Conservation (phyloP, 2,329 filamentous ascomycete genomes). For the Apiospora rasikravindrae region DNA sequence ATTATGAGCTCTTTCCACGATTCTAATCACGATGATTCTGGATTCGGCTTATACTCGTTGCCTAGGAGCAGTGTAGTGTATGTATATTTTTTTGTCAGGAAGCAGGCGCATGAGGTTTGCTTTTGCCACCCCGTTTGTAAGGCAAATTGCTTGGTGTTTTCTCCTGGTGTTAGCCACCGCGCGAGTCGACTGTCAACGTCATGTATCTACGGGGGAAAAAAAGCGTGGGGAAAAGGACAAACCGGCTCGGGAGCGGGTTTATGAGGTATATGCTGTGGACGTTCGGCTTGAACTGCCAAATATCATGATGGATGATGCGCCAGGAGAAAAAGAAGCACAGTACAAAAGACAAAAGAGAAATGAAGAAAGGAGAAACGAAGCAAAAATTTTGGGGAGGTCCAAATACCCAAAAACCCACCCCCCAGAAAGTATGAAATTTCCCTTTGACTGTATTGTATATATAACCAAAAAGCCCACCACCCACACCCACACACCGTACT, state of each 20-base stretch:
- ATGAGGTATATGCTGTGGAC: background rate
- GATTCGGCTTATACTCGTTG: constrained; percentile 5
- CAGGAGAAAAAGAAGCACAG: background rate
- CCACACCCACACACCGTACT: background rate
- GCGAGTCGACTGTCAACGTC: background rate
- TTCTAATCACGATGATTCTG: background rate
- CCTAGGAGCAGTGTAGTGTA: constrained; percentile 13
- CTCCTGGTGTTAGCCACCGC: constrained; percentile 1
- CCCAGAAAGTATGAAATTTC: background rate
- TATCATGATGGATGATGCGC: background rate
- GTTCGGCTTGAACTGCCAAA: background rate
- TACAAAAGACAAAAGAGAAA: background rate
- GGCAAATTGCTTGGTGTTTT: background rate
- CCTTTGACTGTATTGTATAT: constrained; percentile 6
- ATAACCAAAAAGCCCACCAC: constrained; percentile 1
- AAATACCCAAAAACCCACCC: background rate
- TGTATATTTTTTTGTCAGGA: constrained; percentile 11
- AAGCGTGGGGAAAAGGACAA: background rate
- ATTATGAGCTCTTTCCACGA: constrained; percentile 6
- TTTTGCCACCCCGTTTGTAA: background rate
- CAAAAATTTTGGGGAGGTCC: background rate
- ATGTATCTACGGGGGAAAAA: background rate
- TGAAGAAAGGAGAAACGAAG: background rate
- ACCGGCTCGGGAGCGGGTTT: background rate
- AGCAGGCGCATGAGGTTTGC: constrained; percentile 11